Conservation (phyloP, 2,329 filamentous ascomycete genomes). For the Arthroderma sp. region DNA sequence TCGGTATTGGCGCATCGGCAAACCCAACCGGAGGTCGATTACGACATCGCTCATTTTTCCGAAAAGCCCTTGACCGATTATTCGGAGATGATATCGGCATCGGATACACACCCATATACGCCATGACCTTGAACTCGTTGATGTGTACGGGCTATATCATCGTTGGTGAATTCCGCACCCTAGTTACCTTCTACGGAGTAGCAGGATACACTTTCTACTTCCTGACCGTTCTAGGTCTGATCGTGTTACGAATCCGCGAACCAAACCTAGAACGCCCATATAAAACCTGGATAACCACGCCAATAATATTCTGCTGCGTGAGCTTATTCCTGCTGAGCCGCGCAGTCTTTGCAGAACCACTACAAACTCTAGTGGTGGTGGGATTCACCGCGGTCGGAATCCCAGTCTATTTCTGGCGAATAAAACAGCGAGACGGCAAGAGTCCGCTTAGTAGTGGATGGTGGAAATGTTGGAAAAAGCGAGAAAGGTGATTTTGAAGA, state of each 20-base stretch:
- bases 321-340: slow-evolving; percentile 81
- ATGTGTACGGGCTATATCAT: slow-evolving; percentile 67
- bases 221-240: slow-evolving; percentile 80
- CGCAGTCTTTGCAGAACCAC: slow-evolving; percentile 76
- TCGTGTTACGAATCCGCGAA: slow-evolving; percentile 76
- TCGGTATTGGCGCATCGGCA: slow-evolving; percentile 49
- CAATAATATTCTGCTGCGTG: slow-evolving; percentile 96
- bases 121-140: slow-evolving; percentile 65
- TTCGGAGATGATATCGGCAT: slow-evolving; percentile 67
- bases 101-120: slow-evolving; percentile 89
- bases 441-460: slow-evolving; percentile 16
- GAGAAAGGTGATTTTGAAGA: neutral
- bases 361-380: slow-evolving; percentile 80
- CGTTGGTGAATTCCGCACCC: slow-evolving; percentile 78
- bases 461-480: slow-evolving; percentile 33
- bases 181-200: slow-evolving; percentile 94
- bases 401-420: slow-evolving; percentile 78
- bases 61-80: slow-evolving; percentile 45
- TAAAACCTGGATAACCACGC: slow-evolving; percentile 90
- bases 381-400: slow-evolving; percentile 72
- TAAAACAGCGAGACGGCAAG: slow-evolving; percentile 49
- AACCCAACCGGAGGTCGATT: slow-evolving; percentile 22
- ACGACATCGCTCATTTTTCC: slow-evolving; percentile 40
- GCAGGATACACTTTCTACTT: slow-evolving; percentile 98
- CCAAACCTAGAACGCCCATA: slow-evolving; percentile 83